A percentile compares a stretch with the other conserved stretches of the same genome.
Conservation (phyloP, 768 basidiomycete species). For the Thelephora ganbajun region DNA sequence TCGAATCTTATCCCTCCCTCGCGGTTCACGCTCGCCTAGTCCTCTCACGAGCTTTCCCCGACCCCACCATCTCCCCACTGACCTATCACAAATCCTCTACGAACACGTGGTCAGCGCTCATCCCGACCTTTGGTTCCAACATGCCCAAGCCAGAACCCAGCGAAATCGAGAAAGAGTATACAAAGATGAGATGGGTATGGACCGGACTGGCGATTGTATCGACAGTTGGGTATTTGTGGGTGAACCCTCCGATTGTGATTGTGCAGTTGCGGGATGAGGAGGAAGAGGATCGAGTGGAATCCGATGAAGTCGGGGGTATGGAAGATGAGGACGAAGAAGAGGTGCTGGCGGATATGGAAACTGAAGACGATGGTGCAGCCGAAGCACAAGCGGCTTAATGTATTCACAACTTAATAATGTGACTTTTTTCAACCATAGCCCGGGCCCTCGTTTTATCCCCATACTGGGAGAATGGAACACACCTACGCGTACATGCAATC, state of each 20-base stretch:
- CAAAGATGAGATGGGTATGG: constrained; percentile 40
- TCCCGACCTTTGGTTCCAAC: constrained; percentile 14
- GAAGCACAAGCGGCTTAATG: neutral
- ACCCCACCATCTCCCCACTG: constrained; percentile 11
- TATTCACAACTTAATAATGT: neutral
- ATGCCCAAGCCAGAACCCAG: constrained; percentile 11
- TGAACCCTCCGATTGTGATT: constrained; percentile 10
- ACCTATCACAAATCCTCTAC: constrained; percentile 3
- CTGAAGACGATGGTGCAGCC: neutral
- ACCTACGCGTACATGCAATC: too few relatives aligned
- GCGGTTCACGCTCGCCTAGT: constrained; percentile 44
- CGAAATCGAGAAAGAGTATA: constrained; percentile 33
- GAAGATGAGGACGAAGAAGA: constrained; percentile 8
- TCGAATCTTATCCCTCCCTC: constrained; percentile 41
- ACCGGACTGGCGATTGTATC: constrained; percentile 28
- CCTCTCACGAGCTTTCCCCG: constrained; percentile 17
- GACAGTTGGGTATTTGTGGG: constrained; percentile 23
- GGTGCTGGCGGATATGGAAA: constrained; percentile 5
- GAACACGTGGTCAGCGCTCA: constrained; percentile 24
- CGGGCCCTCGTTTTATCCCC: too few relatives aligned
- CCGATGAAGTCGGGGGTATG: constrained; percentile 3
- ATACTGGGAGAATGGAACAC: too few relatives aligned
- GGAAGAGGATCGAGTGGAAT: neutral
- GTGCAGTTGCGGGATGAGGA: neutral
- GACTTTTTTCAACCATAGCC: too few relatives aligned